phyloP scores from a whole-genome alignment of 2,329 filamentous ascomycete genomes.

The Catunica adiposa region DNA sequence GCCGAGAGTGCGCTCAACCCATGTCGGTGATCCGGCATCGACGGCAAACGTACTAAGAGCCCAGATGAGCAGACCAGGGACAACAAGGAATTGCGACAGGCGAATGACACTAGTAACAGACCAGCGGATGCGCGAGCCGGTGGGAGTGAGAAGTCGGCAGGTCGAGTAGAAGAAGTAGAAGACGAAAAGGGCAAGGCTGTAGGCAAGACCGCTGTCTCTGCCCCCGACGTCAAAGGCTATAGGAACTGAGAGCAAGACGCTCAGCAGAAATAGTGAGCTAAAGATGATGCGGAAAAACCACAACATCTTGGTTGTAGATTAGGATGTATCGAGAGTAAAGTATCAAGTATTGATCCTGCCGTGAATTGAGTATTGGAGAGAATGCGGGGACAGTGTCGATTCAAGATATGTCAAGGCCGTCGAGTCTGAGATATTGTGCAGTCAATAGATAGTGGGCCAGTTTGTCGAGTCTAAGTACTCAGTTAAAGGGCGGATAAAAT shows the following conservation, averaged over 20 bases:
- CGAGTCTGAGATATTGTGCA: too few species aligned
- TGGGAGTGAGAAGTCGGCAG: constrained; percentile 66
- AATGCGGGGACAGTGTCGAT: too few species aligned
- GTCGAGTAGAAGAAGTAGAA: constrained; percentile 85
- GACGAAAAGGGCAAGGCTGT: constrained; percentile 71
- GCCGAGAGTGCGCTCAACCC: constrained; percentile 66
- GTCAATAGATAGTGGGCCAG: too few species aligned
- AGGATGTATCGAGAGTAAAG: background rate
- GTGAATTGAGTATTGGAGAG: too few species aligned
- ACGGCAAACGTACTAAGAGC: constrained; percentile 88
- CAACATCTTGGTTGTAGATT: constrained; percentile 45
- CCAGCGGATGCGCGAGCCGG: constrained; percentile 57
- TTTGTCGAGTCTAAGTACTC: too few species aligned
- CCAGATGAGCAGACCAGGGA: constrained; percentile 83
- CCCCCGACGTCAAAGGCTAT: constrained; percentile 97
- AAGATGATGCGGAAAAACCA: constrained; percentile 64
- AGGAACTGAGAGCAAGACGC: constrained; percentile 88
- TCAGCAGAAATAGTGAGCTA: constrained; percentile 71
- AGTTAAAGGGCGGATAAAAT: too few species aligned
- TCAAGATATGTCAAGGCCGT: too few species aligned
- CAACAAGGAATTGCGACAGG: constrained; percentile 68
- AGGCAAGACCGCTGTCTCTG: constrained; percentile 81
- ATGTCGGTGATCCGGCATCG: constrained; percentile 57
- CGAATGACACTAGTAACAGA: constrained; percentile 52
- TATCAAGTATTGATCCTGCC: too few species aligned